Evolutionary conservation across 208 protist species (phyloP), one percentile per base, ranked within the genome.

Genomic region (Trypanosoma grayi): DNA sequence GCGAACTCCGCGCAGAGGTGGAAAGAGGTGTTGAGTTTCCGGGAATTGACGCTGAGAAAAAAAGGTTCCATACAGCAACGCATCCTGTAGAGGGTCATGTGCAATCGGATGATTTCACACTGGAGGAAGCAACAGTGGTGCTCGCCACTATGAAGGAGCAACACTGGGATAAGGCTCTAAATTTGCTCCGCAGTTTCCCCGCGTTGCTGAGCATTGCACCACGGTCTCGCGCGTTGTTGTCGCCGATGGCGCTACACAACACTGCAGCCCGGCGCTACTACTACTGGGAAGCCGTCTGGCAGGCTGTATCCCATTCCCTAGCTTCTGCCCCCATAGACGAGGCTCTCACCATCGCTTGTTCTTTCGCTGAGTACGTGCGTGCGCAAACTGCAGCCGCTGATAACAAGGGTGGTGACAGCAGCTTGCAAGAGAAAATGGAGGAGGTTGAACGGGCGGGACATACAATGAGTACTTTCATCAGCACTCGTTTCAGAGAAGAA

Each of bases 271-370:
- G 24, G 11, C 20, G 43, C n/a, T 55, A 4, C 5, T 34, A 18
- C 14, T 28, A 61, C 45, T 69, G 62, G 62, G 54, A 69, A 28
- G 30, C 40, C 27, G 52, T 69, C 4, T 60, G 52, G 62, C 30
- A 61, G 13, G 33, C 33, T 22, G 27, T 69, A 31, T 36, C 43
- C 41, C 22, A 13, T 5, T 7, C 41, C 31, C 46, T 69, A 43
- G 2, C 22, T 40, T 16, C 18, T 18, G 43, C 33, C 36, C 18
- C 53, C 0, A 39, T 53, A 24, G 54, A 61, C 20, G 20, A 52
- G 16, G 54, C 61, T 30, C 45, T 69, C 20, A 22, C 11, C 10
- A 18, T 36, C 20, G 52, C 54, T 9, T 34, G 30, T 39, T 41
- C 13, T 8, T 69, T 69, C 30, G 36, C 34, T 20, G 14, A 25